phyloP scores from a whole-genome alignment of 148 eudicot species.

The Talinum fruticosum region DNA sequence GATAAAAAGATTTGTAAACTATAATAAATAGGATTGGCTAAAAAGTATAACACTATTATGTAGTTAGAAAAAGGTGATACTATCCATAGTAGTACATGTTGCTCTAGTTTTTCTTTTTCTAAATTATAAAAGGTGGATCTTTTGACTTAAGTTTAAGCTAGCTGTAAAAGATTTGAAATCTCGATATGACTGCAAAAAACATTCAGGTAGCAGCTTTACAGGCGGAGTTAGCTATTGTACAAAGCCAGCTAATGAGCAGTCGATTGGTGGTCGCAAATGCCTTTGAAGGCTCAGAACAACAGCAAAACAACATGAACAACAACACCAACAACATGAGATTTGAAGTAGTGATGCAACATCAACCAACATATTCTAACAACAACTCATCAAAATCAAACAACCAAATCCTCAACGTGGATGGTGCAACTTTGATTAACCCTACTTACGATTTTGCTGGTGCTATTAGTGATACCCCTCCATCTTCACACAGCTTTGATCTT shows the following conservation, averaged over 20 bases:
- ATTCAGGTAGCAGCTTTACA: slow-evolving; percentile 66
- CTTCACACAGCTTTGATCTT: slow-evolving; percentile 47
- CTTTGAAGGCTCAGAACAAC: slow-evolving; percentile 44
- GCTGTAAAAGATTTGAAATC: too few relatives aligned
- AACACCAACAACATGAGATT: slow-evolving; percentile 12
- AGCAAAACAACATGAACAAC: slow-evolving; percentile 27
- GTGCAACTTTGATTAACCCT: slow-evolving; percentile 26
- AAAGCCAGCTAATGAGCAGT: slow-evolving; percentile 58
- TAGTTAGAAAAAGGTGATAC: too few relatives aligned
- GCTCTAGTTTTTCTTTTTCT: too few relatives aligned
- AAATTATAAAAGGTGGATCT: too few relatives aligned
- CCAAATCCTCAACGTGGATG: slow-evolving; percentile 33
- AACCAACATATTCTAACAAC: slow-evolving; percentile 68
- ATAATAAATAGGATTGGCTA: too few relatives aligned
- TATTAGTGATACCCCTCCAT: not conserved
- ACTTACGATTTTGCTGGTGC: slow-evolving; percentile 25
- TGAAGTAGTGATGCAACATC: slow-evolving; percentile 27
- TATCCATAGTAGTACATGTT: too few relatives aligned
- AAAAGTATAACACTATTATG: too few relatives aligned
- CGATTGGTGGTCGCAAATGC: slow-evolving; percentile 52
- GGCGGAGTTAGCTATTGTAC: slow-evolving; percentile 68
- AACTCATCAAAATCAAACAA: slow-evolving; percentile 61
- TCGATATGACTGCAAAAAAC: not conserved
- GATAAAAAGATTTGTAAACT: too few relatives aligned
- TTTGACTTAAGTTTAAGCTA: too few relatives aligned